A percentile compares a stretch with the other conserved stretches of the same genome.
Conservation (phyloP, 2,329 filamentous ascomycete species). For the Hortaea werneckii region DNA sequence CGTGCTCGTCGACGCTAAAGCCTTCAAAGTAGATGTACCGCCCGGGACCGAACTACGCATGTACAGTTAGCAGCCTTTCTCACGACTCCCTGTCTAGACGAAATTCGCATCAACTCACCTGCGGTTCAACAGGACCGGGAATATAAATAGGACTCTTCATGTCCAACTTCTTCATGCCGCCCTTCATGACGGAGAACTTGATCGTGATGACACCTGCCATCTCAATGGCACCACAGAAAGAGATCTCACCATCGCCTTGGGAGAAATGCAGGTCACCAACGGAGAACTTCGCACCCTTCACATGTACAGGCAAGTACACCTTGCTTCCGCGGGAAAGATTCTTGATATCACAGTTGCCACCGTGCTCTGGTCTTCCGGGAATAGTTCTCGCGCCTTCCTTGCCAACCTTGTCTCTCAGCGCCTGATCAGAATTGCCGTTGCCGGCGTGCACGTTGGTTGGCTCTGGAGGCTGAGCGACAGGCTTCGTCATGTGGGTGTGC, state of each 20-base stretch:
- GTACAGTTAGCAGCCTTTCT: too few species aligned
- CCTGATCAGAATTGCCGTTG: conserved; percentile 36
- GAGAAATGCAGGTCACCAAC: conserved; percentile 74
- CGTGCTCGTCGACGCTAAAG: conserved; percentile 78
- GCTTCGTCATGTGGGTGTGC: conserved; percentile 52
- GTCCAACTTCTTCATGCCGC: conserved; percentile 61
- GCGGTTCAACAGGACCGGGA: conserved; percentile 77
- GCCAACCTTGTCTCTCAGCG: conserved; percentile 56
- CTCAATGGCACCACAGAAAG: conserved; percentile 67
- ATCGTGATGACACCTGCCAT: conserved; percentile 89
- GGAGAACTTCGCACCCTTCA: conserved; percentile 76
- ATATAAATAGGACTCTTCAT: conserved; percentile 80
- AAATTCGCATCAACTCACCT: conserved; percentile 25
- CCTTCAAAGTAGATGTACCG: conserved; percentile 79
- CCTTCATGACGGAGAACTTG: conserved; percentile 80
- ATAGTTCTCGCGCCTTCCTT: conserved; percentile 76
- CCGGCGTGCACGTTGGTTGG: conserved; percentile 66
- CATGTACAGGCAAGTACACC: conserved; percentile 80
- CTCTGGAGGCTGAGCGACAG: conserved; percentile 69
- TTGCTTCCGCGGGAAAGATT: conserved; percentile 70
- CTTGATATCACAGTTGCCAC: conserved; percentile 88
- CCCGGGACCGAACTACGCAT: conserved; percentile 48
- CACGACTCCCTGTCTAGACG: too few species aligned
- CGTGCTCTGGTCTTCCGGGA: conserved; percentile 73
- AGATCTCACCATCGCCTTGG: conserved; percentile 84